phyloP scores from a whole-genome alignment of 805 yeast genomes.

The Sugiyamaella chiloensis region DNA sequence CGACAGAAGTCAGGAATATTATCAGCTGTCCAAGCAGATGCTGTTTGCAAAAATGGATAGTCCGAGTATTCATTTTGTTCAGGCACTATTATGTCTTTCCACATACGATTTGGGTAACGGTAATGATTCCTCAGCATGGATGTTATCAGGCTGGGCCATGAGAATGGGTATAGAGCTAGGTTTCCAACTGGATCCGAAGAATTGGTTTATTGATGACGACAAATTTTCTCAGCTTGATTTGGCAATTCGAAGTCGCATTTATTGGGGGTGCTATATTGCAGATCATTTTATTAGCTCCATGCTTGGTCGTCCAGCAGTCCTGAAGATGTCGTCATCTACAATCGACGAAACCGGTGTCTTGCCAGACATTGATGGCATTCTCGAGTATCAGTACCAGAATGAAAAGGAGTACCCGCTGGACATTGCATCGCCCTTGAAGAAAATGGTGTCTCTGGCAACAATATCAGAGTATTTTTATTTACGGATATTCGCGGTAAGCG shows the following conservation, averaged over 20 bases:
- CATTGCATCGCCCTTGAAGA: slow-evolving; percentile 3
- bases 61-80: background rate
- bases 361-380: slow-evolving; percentile 6
- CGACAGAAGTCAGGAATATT: background rate
- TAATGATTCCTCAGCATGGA: slow-evolving; percentile 1
- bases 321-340: slow-evolving; percentile 1
- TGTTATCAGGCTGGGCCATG: slow-evolving; percentile 3
- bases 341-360: background rate
- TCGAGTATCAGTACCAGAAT: background rate
- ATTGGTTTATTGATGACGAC: slow-evolving; percentile 1
- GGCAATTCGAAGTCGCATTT: slow-evolving; percentile 3
- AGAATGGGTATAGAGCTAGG: slow-evolving; percentile 3
- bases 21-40: background rate
- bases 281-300: slow-evolving; percentile 3
- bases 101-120: background rate
- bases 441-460: background rate
- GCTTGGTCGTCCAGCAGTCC: slow-evolving; percentile 4
- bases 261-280: slow-evolving; percentile 9
- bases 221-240: slow-evolving; percentile 2
- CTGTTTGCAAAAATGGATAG: slow-evolving; percentile 1
- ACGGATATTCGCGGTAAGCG: slow-evolving; percentile 2
- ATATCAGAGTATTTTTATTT: slow-evolving; percentile 3
- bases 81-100: slow-evolving; percentile 1
- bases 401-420: background rate
- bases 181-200: background rate